phyloP scores from a whole-genome alignment of 2,329 filamentous ascomycete genomes.

The Fusarium metavorans region DNA sequence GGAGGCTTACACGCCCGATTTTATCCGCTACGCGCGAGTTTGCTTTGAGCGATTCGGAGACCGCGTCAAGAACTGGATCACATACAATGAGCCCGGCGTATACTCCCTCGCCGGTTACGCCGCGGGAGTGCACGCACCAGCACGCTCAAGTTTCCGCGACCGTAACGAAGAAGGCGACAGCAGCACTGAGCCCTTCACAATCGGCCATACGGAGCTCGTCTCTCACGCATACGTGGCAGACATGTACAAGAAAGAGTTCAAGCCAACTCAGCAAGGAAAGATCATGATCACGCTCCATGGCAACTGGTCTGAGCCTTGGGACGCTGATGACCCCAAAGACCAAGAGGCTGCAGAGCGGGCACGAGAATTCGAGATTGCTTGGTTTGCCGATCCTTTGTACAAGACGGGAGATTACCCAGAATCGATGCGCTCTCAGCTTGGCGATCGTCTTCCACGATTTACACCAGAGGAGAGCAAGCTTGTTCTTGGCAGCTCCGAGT shows the following conservation, averaged over 20 bases:
- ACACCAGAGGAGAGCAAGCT: slow-evolving; percentile 54
- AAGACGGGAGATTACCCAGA: slow-evolving; percentile 53
- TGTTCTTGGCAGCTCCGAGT: slow-evolving; percentile 52
- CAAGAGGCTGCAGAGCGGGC: slow-evolving; percentile 54
- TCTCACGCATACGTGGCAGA: slow-evolving; percentile 52
- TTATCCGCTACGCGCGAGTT: slow-evolving; percentile 37
- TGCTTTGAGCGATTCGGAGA: slow-evolving; percentile 41
- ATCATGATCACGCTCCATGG: slow-evolving; percentile 58
- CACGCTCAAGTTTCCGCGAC: slow-evolving; percentile 37
- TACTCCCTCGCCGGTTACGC: slow-evolving; percentile 35
- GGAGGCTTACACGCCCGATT: slow-evolving; percentile 35
- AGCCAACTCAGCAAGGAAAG: slow-evolving; percentile 50
- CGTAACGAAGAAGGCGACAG: slow-evolving; percentile 35
- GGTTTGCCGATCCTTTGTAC: slow-evolving; percentile 56
- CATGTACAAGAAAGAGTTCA: slow-evolving; percentile 55
- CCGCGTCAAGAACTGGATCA: slow-evolving; percentile 41
- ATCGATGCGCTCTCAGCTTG: slow-evolving; percentile 54
- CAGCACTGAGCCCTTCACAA: slow-evolving; percentile 52
- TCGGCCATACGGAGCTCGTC: slow-evolving; percentile 55
- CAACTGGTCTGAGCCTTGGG: slow-evolving; percentile 57
- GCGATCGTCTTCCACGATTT: slow-evolving; percentile 52
- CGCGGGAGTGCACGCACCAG: slow-evolving; percentile 35
- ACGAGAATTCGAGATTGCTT: slow-evolving; percentile 56
- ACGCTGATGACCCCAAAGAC: slow-evolving; percentile 49
- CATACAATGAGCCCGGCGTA: slow-evolving; percentile 39